Evolutionary conservation across 495 filamentous ascomycete genomes (phyloP).

Genomic region (Polyplosphaeria fusca): DNA sequence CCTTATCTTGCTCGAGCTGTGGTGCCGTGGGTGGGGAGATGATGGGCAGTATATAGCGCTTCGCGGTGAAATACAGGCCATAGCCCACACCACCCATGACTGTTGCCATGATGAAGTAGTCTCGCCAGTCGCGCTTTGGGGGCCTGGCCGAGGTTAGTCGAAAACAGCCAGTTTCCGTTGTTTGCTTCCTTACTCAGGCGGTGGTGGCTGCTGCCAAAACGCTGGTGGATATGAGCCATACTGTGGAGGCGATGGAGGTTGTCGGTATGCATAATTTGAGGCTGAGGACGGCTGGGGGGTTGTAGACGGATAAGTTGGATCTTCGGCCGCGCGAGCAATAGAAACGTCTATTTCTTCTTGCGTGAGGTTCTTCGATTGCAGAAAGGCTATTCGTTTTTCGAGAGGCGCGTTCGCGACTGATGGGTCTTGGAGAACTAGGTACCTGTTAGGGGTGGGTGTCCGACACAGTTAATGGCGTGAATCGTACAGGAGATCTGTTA

Average conservation of each 20-base stretch:
- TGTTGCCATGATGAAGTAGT: slow-evolving; percentile 98
- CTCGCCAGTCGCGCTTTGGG: slow-evolving; percentile 89
- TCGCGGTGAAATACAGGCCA: slow-evolving; percentile 80
- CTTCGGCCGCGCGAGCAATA: slow-evolving; percentile 67
- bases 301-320: slow-evolving; percentile 43
- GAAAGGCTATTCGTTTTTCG: slow-evolving; percentile 87
- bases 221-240: slow-evolving; percentile 64
- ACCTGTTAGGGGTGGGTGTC: neutral
- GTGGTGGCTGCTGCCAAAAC: slow-evolving; percentile 69
- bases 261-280: slow-evolving; percentile 42
- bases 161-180: too few species aligned
- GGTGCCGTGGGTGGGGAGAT: slow-evolving; percentile 91
- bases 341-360: slow-evolving; percentile 89
- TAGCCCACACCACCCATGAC: slow-evolving; percentile 82
- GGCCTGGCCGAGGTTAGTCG: slow-evolving; percentile 37
- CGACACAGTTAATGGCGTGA: too few species aligned
- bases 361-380: slow-evolving; percentile 95
- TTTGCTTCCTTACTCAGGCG: slow-evolving; percentile 56
- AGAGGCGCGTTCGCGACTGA: slow-evolving; percentile 84
- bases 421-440: slow-evolving; percentile 84
- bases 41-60: slow-evolving; percentile 88
- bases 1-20: slow-evolving; percentile 88
- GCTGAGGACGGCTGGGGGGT: slow-evolving; percentile 40
- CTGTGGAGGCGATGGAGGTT: slow-evolving; percentile 52
- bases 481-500: slow-evolving; percentile 51